These are phyloP conservation scores for Fusarium redolens DNA, from an alignment of 2,329 filamentous ascomycete genomes.

Conservation along the genomic window DNA sequence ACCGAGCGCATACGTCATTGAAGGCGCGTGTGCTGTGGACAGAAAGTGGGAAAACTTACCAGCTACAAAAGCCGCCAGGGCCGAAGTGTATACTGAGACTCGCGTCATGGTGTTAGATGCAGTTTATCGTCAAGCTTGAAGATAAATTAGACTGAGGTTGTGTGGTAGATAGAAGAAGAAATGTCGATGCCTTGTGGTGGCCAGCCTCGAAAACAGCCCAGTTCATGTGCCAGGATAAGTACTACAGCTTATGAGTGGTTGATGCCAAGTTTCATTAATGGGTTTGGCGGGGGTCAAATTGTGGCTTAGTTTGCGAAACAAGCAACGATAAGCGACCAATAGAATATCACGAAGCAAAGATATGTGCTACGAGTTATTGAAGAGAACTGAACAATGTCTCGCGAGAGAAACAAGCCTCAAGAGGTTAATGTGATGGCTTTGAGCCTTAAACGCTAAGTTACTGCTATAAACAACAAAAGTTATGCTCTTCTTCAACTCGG, in stretches of 20 bases:
- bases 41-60: conserved; percentile 51
- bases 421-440: not conserved
- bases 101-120: conserved; percentile 54
- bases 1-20: conserved; percentile 42
- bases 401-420: not conserved
- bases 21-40: conserved; percentile 13
- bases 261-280: conserved; percentile 39
- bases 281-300: conserved; percentile 16
- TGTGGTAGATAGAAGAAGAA: conserved; percentile 26
- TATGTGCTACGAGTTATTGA: not conserved
- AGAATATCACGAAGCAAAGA: not conserved
- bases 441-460: not conserved
- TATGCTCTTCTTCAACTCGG: not conserved
- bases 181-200: conserved; percentile 37
- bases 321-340: conserved; percentile 1
- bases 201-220: conserved; percentile 32
- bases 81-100: conserved; percentile 56
- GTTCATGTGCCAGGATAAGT: conserved; percentile 14
- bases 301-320: conserved; percentile 20
- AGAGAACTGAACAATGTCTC: not conserved
- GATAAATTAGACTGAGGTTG: not conserved
- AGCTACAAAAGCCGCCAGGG: conserved; percentile 56
- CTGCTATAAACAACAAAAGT: not conserved
- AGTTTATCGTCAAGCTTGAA: not conserved
- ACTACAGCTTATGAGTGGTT: conserved; percentile 33